Conservation (phyloP, 2,329 filamentous ascomycete genomes). For the Cladobotryum mycophilum region DNA sequence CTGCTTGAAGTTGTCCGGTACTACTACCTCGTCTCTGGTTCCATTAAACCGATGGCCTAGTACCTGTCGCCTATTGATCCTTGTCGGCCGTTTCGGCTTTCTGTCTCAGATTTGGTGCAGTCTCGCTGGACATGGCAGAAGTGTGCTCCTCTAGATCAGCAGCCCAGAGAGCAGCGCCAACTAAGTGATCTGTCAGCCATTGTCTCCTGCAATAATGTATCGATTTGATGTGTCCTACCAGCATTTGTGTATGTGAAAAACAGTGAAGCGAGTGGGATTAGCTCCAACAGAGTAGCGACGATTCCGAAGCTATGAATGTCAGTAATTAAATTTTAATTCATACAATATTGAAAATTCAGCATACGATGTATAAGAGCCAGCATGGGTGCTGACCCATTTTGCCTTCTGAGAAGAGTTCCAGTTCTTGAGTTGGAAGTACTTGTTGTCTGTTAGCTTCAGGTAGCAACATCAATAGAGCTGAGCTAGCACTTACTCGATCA, state of each 20-base stretch:
- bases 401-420: slow-evolving; percentile 62
- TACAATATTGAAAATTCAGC: slow-evolving; percentile 22
- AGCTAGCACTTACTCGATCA: slow-evolving; percentile 40
- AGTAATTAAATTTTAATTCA: not conserved
- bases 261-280: slow-evolving; percentile 76
- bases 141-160: slow-evolving; percentile 67
- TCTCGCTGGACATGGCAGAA: slow-evolving; percentile 42
- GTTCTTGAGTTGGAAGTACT: slow-evolving; percentile 89
- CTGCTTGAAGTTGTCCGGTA: no score
- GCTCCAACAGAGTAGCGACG: slow-evolving; percentile 73
- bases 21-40: no score
- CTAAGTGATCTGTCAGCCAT: slow-evolving; percentile 33
- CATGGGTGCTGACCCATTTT: slow-evolving; percentile 63
- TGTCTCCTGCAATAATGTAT: not conserved
- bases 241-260: slow-evolving; percentile 88
- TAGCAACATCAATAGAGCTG: not conserved
- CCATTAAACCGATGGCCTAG: no score
- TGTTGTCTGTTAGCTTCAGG: slow-evolving; percentile 9
- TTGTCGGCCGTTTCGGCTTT: slow-evolving; percentile 42
- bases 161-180: slow-evolving; percentile 91
- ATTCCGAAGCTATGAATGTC: slow-evolving; percentile 56
- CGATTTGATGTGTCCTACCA: slow-evolving; percentile 30
- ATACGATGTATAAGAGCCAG: slow-evolving; percentile 75
- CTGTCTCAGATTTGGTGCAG: slow-evolving; percentile 45
- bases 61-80: slow-evolving; percentile 17